Evolutionary conservation across 371 early-diverging fungal species (phyloP), one percentile per base, ranked within the genome.

Genomic region (Rhizopus delemar): DNA sequence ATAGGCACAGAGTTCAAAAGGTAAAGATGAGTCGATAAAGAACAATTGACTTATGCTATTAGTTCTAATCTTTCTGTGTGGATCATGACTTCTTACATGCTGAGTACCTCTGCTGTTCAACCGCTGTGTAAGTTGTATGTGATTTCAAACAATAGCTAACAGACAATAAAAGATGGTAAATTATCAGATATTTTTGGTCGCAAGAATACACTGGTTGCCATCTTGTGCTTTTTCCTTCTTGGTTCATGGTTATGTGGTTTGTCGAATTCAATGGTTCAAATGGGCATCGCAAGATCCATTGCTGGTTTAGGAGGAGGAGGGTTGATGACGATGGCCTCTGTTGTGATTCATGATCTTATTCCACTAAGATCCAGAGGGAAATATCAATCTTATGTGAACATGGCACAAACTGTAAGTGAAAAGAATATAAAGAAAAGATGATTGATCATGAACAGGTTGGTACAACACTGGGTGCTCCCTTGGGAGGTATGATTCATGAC

Each of bases 231-330:
- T 51, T 76, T 76, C 49, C 38, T 76, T 11, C 8, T 67, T 1
- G 77, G 77, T 5, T 76, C 83, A 2, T 56, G 76, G 28, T 59
- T 78, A 15, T 82, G 86, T 38, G 88, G 85, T 16, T 63, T 76
- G 46, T 76, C 86, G 0, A 65, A 56, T 16, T 74, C 70, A 5
- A 83, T 87, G 84, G 68, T 74, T 7, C 74, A 85, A 75, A 75
- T 96, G 46, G 86, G 91, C 41, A 68, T 86, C n/a, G 86, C 83
- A 2, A 83, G 94, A 35, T 90, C 90, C 3, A 54, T 90, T 36
- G 83, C 90, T 3, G 92, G 92, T 8, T 51, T 89, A 9, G 94
- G 96, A 3, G 93, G 91, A 0, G 90, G 89, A 8, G 95, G 95
- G 1, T 66, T 93, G 8, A 58, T 62, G 60, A 68, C 71, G 0